Evolutionary conservation across 352 stramenopile genomes (phyloP), one percentile per base, ranked within the genome.

Genomic region (Phytophthora sp.): DNA sequence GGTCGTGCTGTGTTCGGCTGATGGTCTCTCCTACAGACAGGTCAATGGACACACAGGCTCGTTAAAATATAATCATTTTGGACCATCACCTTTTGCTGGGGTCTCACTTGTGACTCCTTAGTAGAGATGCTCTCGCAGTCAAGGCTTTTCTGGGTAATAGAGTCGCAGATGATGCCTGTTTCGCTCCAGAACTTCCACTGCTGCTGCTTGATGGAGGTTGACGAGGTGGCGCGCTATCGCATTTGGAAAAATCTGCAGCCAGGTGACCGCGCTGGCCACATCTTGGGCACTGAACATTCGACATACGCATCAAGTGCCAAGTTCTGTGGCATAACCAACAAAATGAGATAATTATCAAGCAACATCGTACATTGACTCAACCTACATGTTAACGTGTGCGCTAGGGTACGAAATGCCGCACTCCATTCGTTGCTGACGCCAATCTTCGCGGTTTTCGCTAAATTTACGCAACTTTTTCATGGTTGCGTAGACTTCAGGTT

Each of bases 291-390:
- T 69, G 65, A 27, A 89, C 23, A 49, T 85, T 87, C 8, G 82
- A 88, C 80, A 93, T 93, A 7, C 84, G 80, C 82, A 91, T 89
- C 16, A 93, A 63, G 31, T 90, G 76, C 73, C 78, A 91, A 5
- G 84, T 91, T n/a, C 84, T 93, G 36, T 4, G 24, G n/a, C 20
- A 20, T 52, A 29, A n/a, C 21, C 21, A 44, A 21, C 18, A 49
- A 16, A 2, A 4, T 35, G 15, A 26, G 9, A n/a, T n/a, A n/a
- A n/a, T n/a, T n/a, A n/a, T n/a, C n/a, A n/a, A n/a, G n/a, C n/a
- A n/a, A n/a, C n/a, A n/a, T n/a, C n/a, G n/a, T n/a, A n/a, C n/a
- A n/a, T n/a, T n/a, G n/a, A n/a, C n/a, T 15, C 9, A 20, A 74
- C 76, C 35, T 77, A 93, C 84, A 93, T 90, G 54, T 69, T 82